A percentile compares a stretch with the other conserved stretches of the same genome.
phyloP scores from a whole-genome alignment of 2,329 filamentous ascomycete species.

The Pseudogymnoascus sp. region DNA sequence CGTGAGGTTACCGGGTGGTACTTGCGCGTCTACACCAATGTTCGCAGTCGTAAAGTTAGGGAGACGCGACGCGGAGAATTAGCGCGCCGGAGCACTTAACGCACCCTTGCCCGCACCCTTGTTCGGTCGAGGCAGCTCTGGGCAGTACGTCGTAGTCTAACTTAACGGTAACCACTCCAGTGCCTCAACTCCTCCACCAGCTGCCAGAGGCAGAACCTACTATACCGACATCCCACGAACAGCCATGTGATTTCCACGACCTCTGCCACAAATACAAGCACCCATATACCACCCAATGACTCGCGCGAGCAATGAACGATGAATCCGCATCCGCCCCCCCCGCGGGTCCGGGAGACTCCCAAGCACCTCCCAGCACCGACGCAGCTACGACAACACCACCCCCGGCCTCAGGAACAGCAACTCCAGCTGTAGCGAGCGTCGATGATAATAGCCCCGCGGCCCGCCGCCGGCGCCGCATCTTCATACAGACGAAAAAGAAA shows the following conservation, averaged over 20 bases:
- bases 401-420: not conserved
- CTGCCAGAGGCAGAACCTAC: not conserved
- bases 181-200: not conserved
- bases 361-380: constrained; percentile 11
- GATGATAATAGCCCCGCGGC: not conserved
- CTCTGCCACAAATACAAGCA: not conserved
- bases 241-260: not conserved
- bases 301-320: constrained; percentile 42
- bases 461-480: not conserved
- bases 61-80: constrained; percentile 5
- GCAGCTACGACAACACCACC: constrained; percentile 9
- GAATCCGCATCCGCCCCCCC: constrained; percentile 38
- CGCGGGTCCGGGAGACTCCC: constrained; percentile 26
- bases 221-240: not conserved
- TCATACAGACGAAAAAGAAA: constrained; percentile 42
- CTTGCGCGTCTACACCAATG: not conserved
- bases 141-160: not conserved
- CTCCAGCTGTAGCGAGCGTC: not conserved
- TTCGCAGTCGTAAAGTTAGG: not conserved
- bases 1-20: not conserved
- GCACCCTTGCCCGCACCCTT: not conserved
- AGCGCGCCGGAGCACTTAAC: constrained; percentile 2
- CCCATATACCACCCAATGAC: constrained; percentile 21
- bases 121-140: not conserved
- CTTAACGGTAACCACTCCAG: not conserved